Conservation (phyloP, 1,284 basidiomycete species). For the Ganoderma meredithae region DNA sequence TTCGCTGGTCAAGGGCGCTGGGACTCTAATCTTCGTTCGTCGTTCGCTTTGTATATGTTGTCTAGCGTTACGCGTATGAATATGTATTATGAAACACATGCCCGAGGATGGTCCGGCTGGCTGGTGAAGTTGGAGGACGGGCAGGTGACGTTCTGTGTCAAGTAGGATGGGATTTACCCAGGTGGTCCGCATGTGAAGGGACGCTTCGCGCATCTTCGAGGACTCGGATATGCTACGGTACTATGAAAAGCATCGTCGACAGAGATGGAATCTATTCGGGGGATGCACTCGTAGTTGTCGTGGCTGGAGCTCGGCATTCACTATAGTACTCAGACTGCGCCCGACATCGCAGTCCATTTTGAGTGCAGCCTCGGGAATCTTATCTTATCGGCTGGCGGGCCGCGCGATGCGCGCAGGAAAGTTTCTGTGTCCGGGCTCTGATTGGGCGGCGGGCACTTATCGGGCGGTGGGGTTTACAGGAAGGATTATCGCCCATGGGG, state of each 20-base stretch:
- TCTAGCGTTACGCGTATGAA: constrained; percentile 24
- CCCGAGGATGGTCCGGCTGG: neutral
- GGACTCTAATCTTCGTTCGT: constrained; percentile 33
- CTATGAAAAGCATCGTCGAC: neutral
- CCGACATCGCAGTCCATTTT: neutral
- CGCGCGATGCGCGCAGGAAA: constrained; percentile 14
- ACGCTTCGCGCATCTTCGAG: too few relatives aligned
- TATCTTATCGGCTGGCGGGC: constrained; percentile 25
- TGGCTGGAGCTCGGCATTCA: neutral
- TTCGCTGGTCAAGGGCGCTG: constrained; percentile 31
- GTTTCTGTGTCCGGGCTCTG: constrained; percentile 26
- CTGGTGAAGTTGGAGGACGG: neutral
- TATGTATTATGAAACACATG: constrained; percentile 18
- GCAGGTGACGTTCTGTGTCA: constrained; percentile 2
- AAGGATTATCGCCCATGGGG: neutral
- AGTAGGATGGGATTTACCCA: neutral
- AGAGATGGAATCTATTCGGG: neutral
- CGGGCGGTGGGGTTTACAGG: neutral
- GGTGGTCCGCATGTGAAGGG: neutral
- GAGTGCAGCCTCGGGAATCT: constrained; percentile 13
- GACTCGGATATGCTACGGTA: neutral
- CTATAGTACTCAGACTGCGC: neutral
- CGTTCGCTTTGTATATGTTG: constrained; percentile 31
- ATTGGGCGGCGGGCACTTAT: constrained; percentile 32
- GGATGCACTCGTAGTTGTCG: neutral